phyloP scores from a whole-genome alignment of 441 rosid genomes.

The Isatis lusitanica region DNA sequence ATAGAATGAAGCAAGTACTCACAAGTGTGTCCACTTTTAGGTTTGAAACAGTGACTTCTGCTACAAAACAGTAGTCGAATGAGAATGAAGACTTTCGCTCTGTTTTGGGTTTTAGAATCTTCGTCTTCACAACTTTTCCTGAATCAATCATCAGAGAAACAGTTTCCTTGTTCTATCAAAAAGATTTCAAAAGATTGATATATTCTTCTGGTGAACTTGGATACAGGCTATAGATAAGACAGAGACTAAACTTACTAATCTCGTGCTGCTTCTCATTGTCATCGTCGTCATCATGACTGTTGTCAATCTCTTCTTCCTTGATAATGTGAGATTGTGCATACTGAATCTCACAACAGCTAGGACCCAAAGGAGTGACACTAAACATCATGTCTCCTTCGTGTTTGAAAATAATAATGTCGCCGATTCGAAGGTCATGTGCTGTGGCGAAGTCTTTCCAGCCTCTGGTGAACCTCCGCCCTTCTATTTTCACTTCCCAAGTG shows the following conservation, averaged over 20 bases:
- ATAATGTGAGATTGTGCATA: neutral
- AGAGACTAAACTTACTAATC: constrained; percentile 3
- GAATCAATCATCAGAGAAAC: neutral
- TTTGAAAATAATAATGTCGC: constrained; percentile 28
- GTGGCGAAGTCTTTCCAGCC: constrained; percentile 32
- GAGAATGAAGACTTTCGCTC: constrained; percentile 4
- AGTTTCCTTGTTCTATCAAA: neutral
- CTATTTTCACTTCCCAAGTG: constrained; percentile 20
- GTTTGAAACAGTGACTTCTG: constrained; percentile 18
- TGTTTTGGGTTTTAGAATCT: neutral
- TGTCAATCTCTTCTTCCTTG: neutral
- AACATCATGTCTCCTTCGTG: constrained; percentile 29
- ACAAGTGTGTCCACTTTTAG: constrained; percentile 12
- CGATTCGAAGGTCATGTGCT: constrained; percentile 18
- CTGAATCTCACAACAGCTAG: constrained; percentile 27
- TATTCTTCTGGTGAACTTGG: neutral
- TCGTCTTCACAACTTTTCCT: constrained; percentile 9
- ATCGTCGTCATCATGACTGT: neutral
- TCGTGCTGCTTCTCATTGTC: neutral
- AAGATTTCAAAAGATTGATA: too few species aligned
- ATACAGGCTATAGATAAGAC: neutral
- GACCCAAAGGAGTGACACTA: constrained; percentile 23
- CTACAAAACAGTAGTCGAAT: constrained; percentile 23
- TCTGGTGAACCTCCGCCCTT: constrained; percentile 8
- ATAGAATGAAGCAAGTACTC: constrained; percentile 13